Conservation (phyloP, 2,329 filamentous ascomycete genomes). For the Pseudodiploospora longispora region DNA sequence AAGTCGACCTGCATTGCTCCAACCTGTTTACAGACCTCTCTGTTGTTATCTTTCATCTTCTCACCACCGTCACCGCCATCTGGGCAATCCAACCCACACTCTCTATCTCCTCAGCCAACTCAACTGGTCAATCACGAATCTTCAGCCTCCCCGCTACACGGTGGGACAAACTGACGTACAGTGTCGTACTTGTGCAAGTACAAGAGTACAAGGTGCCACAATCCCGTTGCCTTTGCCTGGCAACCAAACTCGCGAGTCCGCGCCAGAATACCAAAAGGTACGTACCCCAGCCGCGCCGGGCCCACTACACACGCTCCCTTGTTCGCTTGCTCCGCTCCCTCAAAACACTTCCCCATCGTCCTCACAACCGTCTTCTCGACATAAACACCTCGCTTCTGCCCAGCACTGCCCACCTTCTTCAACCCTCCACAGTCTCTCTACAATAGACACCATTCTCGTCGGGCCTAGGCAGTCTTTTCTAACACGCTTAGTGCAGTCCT, state of each 20-base stretch:
- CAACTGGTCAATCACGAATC: too few species aligned
- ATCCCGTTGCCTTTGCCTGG: conserved; percentile 18
- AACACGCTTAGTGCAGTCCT: conserved; percentile 19
- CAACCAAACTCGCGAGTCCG: conserved; percentile 23
- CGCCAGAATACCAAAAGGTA: conserved; percentile 21
- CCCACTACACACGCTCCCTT: conserved; percentile 20
- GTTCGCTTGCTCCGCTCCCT: conserved; percentile 21
- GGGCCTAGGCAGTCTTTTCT: conserved; percentile 17
- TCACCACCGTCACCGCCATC: too few species aligned
- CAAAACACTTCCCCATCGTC: conserved; percentile 29
- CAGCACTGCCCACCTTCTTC: conserved; percentile 16
- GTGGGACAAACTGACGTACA: too few species aligned
- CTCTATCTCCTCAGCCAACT: too few species aligned
- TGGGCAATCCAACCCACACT: too few species aligned
- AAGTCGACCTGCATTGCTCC: too few species aligned
- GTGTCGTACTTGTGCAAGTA: too few species aligned
- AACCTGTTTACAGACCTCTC: too few species aligned
- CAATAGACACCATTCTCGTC: conserved; percentile 8
- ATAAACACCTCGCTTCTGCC: conserved; percentile 26
- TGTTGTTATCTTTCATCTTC: too few species aligned
- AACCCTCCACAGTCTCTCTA: conserved; percentile 14
- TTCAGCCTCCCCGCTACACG: too few species aligned
- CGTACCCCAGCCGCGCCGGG: conserved; percentile 23
- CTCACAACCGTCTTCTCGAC: conserved; percentile 23
- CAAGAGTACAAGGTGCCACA: conserved; percentile 15